These are phyloP conservation scores for Oenanthe javanica DNA, from an alignment of 140 eudicot genomes.

Conservation along the genomic window DNA sequence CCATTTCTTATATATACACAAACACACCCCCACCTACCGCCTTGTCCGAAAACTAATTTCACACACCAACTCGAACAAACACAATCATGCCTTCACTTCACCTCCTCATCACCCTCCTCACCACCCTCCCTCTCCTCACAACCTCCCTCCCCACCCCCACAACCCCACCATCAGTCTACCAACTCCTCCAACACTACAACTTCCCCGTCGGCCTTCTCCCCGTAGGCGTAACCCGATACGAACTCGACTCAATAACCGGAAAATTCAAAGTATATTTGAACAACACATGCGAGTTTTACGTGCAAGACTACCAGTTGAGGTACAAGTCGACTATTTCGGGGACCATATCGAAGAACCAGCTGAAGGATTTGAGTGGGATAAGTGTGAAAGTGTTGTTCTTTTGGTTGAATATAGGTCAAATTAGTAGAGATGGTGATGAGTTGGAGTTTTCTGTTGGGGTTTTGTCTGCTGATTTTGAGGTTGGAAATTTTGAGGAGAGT, in stretches of 20 bases:
- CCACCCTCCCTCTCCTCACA: constrained; percentile 16
- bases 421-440: constrained; percentile 36
- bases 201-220: constrained; percentile 88
- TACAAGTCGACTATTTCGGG: constrained; percentile 70
- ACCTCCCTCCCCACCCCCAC: constrained; percentile 1
- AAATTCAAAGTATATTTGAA: constrained; percentile 46
- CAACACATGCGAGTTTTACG: constrained; percentile 46
- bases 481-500: constrained; percentile 47
- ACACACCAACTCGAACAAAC: constrained; percentile 19
- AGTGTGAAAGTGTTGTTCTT: constrained; percentile 51
- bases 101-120: constrained; percentile 18
- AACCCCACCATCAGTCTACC: constrained; percentile 46
- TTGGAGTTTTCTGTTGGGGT: constrained; percentile 71
- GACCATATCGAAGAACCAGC: constrained; percentile 35
- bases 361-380: constrained; percentile 56
- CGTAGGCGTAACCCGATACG: constrained; percentile 61
- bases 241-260: constrained; percentile 51
- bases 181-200: constrained; percentile 48
- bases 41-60: background rate
- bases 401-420: constrained; percentile 72
- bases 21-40: too few species aligned
- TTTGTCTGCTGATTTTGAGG: constrained; percentile 55
- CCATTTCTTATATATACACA: background rate
- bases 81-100: constrained; percentile 21
- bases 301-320: constrained; percentile 47